Base-by-base conservation (phyloP, 2,329 filamentous ascomycete genomes). In the Chrysosporium keratinophilum region DNA sequence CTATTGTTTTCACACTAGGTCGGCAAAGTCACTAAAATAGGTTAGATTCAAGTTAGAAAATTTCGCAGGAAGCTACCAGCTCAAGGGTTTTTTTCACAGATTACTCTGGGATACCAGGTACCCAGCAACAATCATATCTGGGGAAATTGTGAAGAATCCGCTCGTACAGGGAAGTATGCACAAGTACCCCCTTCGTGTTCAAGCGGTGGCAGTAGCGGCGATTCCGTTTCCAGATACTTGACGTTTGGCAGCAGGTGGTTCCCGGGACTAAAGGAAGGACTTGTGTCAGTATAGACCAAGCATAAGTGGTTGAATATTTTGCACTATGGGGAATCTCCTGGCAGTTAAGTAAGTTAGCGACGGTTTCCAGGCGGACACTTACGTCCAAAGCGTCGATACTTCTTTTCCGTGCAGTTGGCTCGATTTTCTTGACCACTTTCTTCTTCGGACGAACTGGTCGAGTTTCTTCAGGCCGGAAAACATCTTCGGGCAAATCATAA, bases 401-500 rank as follows among this genome's bases (percentile, higher is more conserved):
- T 58, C 70, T 64, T 57, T 72, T 72, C 57, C 70, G 68, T 23
- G 64, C 63, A 51, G 63, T 61, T 14, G 64, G 41, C 45, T 69
- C 63, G 58, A 50, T 37, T 54, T 65, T 70, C 60, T 68, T 70
- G 52, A 69, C 50, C 41, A 73, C 66, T 65, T 78, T 75, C 68
- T 80, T 83, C 69, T 76, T 73, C 14, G 77, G 76, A 56, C 76
- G 79, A 12, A 69, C 65, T 4, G 87, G 87, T 63, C 81, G 85
- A 48, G 75, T 74, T 69, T 98, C 93, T 63, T 87, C 87, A 20
- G 83, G 74, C 46, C 83, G 64, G 66, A 98, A 98, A 1, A 97
- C 83, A 68, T 98, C 91, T 56, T 88, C 83, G 28, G 93, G 93
- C 23, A 98, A 78, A 65, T 89, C 83, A 67, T 87, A 87, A 70